A percentile compares a stretch with the other conserved stretches of the same genome.
These are phyloP conservation scores for Phytophthora citricola DNA, from an alignment of 352 stramenopile genomes.

Conservation along the genomic window DNA sequence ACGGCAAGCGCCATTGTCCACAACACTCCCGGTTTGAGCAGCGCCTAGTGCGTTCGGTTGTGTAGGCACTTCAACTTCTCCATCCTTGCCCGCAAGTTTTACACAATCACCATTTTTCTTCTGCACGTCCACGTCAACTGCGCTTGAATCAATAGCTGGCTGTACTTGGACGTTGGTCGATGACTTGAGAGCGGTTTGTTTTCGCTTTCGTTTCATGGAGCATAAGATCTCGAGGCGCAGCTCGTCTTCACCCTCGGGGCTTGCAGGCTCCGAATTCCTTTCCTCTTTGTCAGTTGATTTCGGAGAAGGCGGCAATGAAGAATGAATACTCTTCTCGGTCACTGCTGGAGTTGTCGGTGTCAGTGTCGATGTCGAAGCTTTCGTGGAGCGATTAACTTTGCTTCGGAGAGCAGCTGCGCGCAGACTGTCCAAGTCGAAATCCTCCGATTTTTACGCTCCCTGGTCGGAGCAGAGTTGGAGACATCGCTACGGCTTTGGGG, in stretches of 20 bases:
- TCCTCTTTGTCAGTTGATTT: not conserved
- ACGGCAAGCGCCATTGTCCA: not conserved
- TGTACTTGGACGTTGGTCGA: slow-evolving; percentile 1
- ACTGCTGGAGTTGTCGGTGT: slow-evolving; percentile 3
- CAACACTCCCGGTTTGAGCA: not conserved
- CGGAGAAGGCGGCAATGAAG: slow-evolving; percentile 11
- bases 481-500: not conserved
- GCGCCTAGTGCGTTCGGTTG: not conserved
- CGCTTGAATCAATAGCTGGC: not conserved
- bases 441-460: slow-evolving; percentile 19
- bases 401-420: slow-evolving; percentile 68
- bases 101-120: not conserved
- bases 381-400: slow-evolving; percentile 56
- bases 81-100: not conserved
- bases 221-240: slow-evolving; percentile 54
- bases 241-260: slow-evolving; percentile 42
- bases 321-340: not conserved
- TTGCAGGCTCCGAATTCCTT: slow-evolving; percentile 19
- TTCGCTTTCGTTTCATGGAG: slow-evolving; percentile 53
- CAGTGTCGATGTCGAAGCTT: slow-evolving; percentile 10
- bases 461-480: slow-evolving; percentile 4
- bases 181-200: slow-evolving; percentile 20
- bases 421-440: slow-evolving; percentile 73
- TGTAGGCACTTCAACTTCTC: not conserved
- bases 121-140: not conserved